Percentiles rank a stretch among this genome's conserved stretches.
phyloP scores from a whole-genome alignment of 2,329 filamentous ascomycete genomes.

The Cladosporium sp. region DNA sequence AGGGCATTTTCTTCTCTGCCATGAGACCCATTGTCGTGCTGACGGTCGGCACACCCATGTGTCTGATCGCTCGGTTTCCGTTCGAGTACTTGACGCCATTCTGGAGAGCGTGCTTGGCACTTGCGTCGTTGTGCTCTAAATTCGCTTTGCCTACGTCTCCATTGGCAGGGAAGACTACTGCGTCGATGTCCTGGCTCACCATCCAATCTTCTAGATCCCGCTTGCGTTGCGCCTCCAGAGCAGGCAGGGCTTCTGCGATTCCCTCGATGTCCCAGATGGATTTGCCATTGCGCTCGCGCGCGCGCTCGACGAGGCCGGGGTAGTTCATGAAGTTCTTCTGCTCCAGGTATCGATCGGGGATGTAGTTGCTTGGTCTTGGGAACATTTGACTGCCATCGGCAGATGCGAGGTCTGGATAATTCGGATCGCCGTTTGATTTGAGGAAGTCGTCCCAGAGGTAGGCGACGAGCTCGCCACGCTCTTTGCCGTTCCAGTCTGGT shows the following conservation, averaged over 20 bases:
- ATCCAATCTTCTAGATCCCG: conserved; percentile 55
- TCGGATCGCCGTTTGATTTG: conserved; percentile 42
- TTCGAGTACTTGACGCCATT: conserved; percentile 58
- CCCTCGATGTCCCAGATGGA: conserved; percentile 46
- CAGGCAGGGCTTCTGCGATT: conserved; percentile 45
- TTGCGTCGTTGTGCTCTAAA: conserved; percentile 42
- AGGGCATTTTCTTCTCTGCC: conserved; percentile 50
- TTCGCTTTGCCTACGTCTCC: conserved; percentile 54
- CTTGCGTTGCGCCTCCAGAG: conserved; percentile 52
- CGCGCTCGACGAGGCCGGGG: conserved; percentile 35
- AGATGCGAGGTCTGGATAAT: conserved; percentile 39
- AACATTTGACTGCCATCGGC: conserved; percentile 45
- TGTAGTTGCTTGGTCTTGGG: conserved; percentile 39
- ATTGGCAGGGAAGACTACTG: conserved; percentile 52
- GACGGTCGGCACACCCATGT: conserved; percentile 56
- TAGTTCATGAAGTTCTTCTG: conserved; percentile 44
- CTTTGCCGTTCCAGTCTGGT: conserved; percentile 48
- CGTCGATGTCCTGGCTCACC: conserved; percentile 43
- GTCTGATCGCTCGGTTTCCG: conserved; percentile 54
- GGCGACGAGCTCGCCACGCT: conserved; percentile 52
- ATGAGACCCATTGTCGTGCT: conserved; percentile 56
- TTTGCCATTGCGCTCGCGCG: conserved; percentile 28
- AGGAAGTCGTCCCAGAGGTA: conserved; percentile 57
- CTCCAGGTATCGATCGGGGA: conserved; percentile 43
- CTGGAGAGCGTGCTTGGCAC: conserved; percentile 42